A percentile compares a stretch with the other conserved stretches of the same genome.
Conservation (phyloP, 192 early-diverging fungal species). For the Umbelopsis sp. region DNA sequence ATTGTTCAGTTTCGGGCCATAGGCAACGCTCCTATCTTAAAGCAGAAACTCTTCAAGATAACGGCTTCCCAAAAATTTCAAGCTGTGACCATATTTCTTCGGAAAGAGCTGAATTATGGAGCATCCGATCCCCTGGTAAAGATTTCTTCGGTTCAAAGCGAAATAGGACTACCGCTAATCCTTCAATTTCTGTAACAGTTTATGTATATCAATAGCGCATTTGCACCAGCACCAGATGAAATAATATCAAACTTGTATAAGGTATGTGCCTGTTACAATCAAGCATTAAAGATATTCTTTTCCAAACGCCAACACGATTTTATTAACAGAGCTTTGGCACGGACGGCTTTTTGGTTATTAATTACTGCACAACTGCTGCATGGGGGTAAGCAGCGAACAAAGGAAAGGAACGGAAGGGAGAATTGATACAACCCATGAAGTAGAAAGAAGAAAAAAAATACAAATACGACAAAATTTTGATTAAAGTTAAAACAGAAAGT, state of each 20-base stretch:
- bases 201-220: slow-evolving; percentile 92
- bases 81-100: slow-evolving; percentile 82
- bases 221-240: slow-evolving; percentile 93
- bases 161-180: background rate
- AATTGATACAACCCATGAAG: background rate
- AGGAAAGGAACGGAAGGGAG: slow-evolving; percentile 16
- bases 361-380: slow-evolving; percentile 90
- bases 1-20: slow-evolving; percentile 83
- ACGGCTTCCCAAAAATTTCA: slow-evolving; percentile 82
- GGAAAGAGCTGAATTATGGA: slow-evolving; percentile 80
- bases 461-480: background rate
- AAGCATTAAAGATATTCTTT: background rate
- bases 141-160: background rate
- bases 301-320: background rate
- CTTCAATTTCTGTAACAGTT: slow-evolving; percentile 54
- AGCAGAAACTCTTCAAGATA: slow-evolving; percentile 85
- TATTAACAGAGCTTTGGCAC: slow-evolving; percentile 75
- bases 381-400: slow-evolving; percentile 69
- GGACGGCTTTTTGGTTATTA: slow-evolving; percentile 82
- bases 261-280: slow-evolving; percentile 44
- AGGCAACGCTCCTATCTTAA: slow-evolving; percentile 90
- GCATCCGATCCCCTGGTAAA: slow-evolving; percentile 73
- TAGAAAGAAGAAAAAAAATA: slow-evolving; percentile 13
- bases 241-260: slow-evolving; percentile 78
- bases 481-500: slow-evolving; percentile 6